Base-by-base conservation (phyloP, 257 asterid genomes). In the Voacanga thouarsii region DNA sequence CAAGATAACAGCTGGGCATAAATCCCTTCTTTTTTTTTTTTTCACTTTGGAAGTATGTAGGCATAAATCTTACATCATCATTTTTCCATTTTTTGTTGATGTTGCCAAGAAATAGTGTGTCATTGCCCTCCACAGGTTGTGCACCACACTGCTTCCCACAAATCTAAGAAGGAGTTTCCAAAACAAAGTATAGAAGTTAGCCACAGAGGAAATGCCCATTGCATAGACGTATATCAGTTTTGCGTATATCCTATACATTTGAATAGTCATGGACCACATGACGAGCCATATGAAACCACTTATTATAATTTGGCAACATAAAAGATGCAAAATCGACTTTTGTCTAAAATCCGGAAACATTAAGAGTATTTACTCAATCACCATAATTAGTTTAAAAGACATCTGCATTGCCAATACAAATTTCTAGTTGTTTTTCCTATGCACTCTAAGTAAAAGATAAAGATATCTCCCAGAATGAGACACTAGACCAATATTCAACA, bases 21-120 rank as follows among this genome's bases (percentile, higher is more conserved):
- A 68, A 16, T 67, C 61, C 51, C 14, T 14, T 10, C 10, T 51
- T 14, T 3, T 26, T 63, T 63, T 63, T 28, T 64, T 30, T 30
- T 16, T 7, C 70, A 1, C 18, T 12, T 14, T 30, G 55, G 53
- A 72, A 72, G 33, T 16, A 83, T 57, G 49, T 70, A 71, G 82
- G 55, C n/a, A 78, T 30, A 67, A 76, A 39, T 79, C 97, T 89
- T 83, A 92, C 97, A 76, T 90, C 93, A 80, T 87, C 86, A 50
- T 77, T 78, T 86, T 89, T 92, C 97, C 97, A 92, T 37, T 75
- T 83, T 79, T 80, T 88, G 86, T 90, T 88, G 74, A 92, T 89
- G 87, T 88, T 89, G 53, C 94, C 92, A 68, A 92, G 91, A 83
- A 70, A 90, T 88, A 90, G 60, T 59, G 96, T 89, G 84, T 87